Base-by-base conservation (phyloP, 305 asterid species). In the Fraxinus angustifolia region DNA sequence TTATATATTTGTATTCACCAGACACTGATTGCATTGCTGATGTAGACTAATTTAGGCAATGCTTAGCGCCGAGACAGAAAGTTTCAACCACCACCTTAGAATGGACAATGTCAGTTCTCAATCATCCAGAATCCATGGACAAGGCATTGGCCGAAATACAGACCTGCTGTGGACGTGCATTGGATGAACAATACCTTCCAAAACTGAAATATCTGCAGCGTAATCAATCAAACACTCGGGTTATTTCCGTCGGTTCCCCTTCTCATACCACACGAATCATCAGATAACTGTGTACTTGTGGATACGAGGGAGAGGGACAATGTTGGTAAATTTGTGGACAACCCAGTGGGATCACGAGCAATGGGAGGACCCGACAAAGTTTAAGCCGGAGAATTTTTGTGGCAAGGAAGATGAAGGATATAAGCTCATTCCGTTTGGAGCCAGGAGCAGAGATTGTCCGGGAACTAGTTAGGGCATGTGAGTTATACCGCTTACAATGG, bases 81-180 rank as follows among this genome's bases (percentile, higher is more conserved):
- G 81, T 34, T 23, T 11, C 78, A 34, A 11, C 81, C 0, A 65
- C 80, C 4, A 60, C 67, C 75, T 34, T 76, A 6, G 86, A 83
- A 42, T 83, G 83, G 83, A 78, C 83, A 34, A 76, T 83, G 83
- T 8, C 83, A 3, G 65, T 79, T 6, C 78, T 83, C 17, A 76
- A 76, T 65, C 71, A 75, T 26, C 86, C 81, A 2, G 68, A 76
- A 16, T 65, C 35, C 7, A 62, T 83, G 30, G 70, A 58, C 17
- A 83, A 83, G 81, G 79, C 78, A 3, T 50, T 17, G 19, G 36
- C 7, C 1, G 86, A 83, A 58, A 65, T 83, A 0, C 75, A 79
- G 21, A 0, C 21, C 1, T 35, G 14, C n/a, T 48, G 73, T 0
- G 75, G 53, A n/a, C 40, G 28, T 6, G 76, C 53, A 8, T 19